These are phyloP conservation scores for Kazachstania africana DNA, from an alignment of 805 yeast genomes.

Conservation along the genomic window DNA sequence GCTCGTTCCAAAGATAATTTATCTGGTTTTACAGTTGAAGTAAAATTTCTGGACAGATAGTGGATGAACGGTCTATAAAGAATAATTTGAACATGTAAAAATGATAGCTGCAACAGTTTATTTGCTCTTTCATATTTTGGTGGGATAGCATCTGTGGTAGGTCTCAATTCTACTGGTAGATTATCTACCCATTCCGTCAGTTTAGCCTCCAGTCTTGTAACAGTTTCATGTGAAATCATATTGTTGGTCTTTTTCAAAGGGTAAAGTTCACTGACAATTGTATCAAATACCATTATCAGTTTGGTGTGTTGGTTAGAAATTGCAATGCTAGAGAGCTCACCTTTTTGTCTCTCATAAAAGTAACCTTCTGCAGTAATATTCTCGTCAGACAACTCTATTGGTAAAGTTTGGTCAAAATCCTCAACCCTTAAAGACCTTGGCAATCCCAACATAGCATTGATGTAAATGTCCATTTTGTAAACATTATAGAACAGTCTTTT, in stretches of 20 bases:
- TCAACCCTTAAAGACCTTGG: constrained; percentile 68
- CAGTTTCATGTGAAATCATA: constrained; percentile 31
- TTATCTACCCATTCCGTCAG: constrained; percentile 62
- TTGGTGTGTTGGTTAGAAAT: constrained; percentile 81
- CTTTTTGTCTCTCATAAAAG: constrained; percentile 15
- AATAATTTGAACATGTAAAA: constrained; percentile 71
- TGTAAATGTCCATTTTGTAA: constrained; percentile 82
- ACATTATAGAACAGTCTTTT: constrained; percentile 83
- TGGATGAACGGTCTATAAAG: constrained; percentile 87
- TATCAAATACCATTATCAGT: constrained; percentile 56
- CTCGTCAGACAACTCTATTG: constrained; percentile 77
- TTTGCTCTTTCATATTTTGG: constrained; percentile 56
- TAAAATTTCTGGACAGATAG: constrained; percentile 40
- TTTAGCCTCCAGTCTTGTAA: constrained; percentile 59
- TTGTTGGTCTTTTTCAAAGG: constrained; percentile 34
- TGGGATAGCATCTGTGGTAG: constrained; percentile 29
- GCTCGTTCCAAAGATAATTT: constrained; percentile 55
- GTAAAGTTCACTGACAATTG: constrained; percentile 60
- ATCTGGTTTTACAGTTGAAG: constrained; percentile 15
- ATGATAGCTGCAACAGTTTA: constrained; percentile 59
- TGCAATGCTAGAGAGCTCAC: constrained; percentile 26
- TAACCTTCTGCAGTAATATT: constrained; percentile 55
- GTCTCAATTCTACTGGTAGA: constrained; percentile 63
- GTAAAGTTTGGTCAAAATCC: constrained; percentile 80
- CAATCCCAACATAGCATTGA: constrained; percentile 77